Evolutionary conservation across 2,329 filamentous ascomycete species (phyloP).

Genomic region (Thelonectria olida): DNA sequence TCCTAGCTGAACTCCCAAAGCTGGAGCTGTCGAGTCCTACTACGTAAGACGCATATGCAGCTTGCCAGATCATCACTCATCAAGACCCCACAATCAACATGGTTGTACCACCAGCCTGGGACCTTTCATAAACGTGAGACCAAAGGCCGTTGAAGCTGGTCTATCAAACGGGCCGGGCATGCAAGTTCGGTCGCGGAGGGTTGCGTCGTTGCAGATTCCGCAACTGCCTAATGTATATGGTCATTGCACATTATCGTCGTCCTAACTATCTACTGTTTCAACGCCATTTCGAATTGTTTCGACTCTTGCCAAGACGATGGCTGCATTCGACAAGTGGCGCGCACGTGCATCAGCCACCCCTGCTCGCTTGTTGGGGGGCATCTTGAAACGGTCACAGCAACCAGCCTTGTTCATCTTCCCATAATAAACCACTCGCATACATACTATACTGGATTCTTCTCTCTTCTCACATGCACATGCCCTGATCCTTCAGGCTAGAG

Average conservation of each 20-base stretch:
- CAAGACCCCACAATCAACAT: slow-evolving; percentile 17
- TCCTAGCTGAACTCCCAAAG: not conserved
- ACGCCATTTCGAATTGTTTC: no score
- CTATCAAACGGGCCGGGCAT: not conserved
- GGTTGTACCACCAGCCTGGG: slow-evolving; percentile 6
- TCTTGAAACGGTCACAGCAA: slow-evolving; percentile 17
- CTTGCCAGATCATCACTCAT: no score
- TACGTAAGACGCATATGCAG: not conserved
- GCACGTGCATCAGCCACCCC: slow-evolving; percentile 18
- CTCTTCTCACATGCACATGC: not conserved
- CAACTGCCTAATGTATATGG: no score
- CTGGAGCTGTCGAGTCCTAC: not conserved
- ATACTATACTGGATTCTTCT: no score
- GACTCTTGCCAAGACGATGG: no score
- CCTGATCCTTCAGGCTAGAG: not conserved
- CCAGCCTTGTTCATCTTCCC: slow-evolving; percentile 16
- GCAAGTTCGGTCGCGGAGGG: not conserved
- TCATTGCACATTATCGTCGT: no score
- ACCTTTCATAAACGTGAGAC: not conserved
- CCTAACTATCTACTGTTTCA: slow-evolving; percentile 1
- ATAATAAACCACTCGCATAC: not conserved
- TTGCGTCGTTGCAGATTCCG: no score
- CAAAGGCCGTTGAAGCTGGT: slow-evolving; percentile 6
- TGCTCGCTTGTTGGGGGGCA: slow-evolving; percentile 8
- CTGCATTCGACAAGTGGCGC: not conserved